Percentiles rank a stretch among this genome's conserved stretches.
These are phyloP conservation scores for Dispira simplex DNA, from an alignment of 192 early-diverging fungal genomes.

Conservation along the genomic window DNA sequence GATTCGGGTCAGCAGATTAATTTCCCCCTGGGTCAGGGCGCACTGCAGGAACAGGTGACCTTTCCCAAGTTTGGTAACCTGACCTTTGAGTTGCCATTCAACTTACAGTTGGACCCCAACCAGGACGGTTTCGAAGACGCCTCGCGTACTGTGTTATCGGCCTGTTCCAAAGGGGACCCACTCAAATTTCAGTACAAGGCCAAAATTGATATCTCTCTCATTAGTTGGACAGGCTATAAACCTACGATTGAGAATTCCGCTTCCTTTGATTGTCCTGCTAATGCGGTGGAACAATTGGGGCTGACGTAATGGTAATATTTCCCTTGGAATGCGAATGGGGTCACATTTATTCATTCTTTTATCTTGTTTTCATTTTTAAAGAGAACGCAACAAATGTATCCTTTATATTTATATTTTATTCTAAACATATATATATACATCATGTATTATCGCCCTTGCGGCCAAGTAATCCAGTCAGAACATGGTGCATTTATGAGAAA, in stretches of 20 bases:
- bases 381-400: no score
- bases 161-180: slow-evolving; percentile 21
- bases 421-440: no score
- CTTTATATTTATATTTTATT: no score
- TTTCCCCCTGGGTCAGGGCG: slow-evolving; percentile 29
- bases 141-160: slow-evolving; percentile 17
- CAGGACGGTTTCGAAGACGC: slow-evolving; percentile 22
- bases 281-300: slow-evolving; percentile 23
- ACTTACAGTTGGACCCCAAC: slow-evolving; percentile 23
- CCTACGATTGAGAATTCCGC: slow-evolving; percentile 26
- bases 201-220: slow-evolving; percentile 24
- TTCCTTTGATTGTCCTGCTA: slow-evolving; percentile 24
- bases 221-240: slow-evolving; percentile 33
- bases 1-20: slow-evolving; percentile 8
- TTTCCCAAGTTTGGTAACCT: slow-evolving; percentile 23
- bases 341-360: no score
- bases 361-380: no score
- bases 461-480: no score
- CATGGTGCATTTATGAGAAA: no score
- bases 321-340: no score
- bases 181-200: slow-evolving; percentile 28
- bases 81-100: slow-evolving; percentile 27
- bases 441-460: no score
- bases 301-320: slow-evolving; percentile 7
- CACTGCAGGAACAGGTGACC: slow-evolving; percentile 22